Evolutionary conservation across 2,329 filamentous ascomycete genomes (phyloP), one percentile per base, ranked within the genome.

Genomic region (Sclerotinia subarctica): DNA sequence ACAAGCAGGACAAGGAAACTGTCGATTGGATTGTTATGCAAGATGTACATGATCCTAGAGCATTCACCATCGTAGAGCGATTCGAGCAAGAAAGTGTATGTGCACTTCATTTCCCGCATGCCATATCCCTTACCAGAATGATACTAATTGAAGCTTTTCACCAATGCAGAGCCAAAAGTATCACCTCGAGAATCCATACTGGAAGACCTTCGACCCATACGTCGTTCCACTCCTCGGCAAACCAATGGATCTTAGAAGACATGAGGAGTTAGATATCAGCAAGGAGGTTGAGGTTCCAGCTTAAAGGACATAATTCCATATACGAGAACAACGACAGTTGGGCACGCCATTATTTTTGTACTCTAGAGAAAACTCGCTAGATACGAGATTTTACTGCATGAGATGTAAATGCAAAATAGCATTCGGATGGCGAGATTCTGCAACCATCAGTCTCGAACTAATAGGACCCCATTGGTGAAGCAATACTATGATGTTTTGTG

Each of bases 1-100:
- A 92, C 80, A 86, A 84, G 71, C 82, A 90, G 72, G 90, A 92
- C 80, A 86, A 86, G 76, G 90, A 92, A 81, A 91, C 86, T 0
- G 75, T 89, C 68, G 84, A 19, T 64, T 92, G 90, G 90, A 87
- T 91, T 78, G 90, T 93, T 71, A 92, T 92, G 90, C 90, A 92
- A 80, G 88, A 88, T 74, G 83, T 87, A 68, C 82, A 85, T 74
- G 90, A 92, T 77, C 83, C 83, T 56, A 83, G 88, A 68, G 86
- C 88, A 62, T 93, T 93, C 79, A 91, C 88, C 59, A 90, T 93
- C 74, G 89, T 93, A 58, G 90, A 93, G 80, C 82, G 90, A 44
- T 93, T 91, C 78, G 83, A 85, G 74, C 83, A 88, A 69, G 90
- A 92, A 77, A 81, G 80, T 63, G 86, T 88, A 77, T 69, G 84